Base-by-base conservation (phyloP, 1,284 basidiomycete genomes). In the Inonotus obliquus region DNA sequence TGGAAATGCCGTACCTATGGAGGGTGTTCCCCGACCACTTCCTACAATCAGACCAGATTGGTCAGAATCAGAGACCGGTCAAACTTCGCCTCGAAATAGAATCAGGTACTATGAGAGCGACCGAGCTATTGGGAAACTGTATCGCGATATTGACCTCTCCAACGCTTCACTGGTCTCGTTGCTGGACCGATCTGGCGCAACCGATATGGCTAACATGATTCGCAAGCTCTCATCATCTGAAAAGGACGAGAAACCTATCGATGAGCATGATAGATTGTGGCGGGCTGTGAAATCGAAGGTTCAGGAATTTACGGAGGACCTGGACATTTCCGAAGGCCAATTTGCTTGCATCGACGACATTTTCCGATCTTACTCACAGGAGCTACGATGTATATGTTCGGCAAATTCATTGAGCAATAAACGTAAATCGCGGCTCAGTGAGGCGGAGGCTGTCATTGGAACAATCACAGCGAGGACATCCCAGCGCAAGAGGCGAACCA, bases 41-140 rank as follows among this genome's bases (percentile, higher is more conserved):
- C 86, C 89, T 53, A 78, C 76, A 19, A 82, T 78, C 70, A 91
- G 87, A 68, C 89, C 89, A 0, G 89, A 92, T 68, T 92, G 90
- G 90, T 81, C 87, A 62, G 77, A 80, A 58, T 82, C 83, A 11
- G 89, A 91, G 68, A 81, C 85, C 25, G 75, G 14, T 41, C 55
- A 80, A 3, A 73, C 74, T 6, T 80, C 83, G 32, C 79, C 82
- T 13, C 69, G 78, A 37, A 21, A 21, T n/a, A n/a, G 6, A 7
- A 82, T 79, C 1, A 86, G 90, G 67, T 90, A 86, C 71, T 92
- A 92, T 69, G 74, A 78, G 56, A 91, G 88, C 0, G 75, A 74
- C 47, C 81, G 85, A 23, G 89, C 87, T 0, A 77, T 91, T 5
- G 89, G 89, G 2, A 72, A 81, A 41, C 76, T 92, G 54, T 92